Base-by-base conservation (phyloP, 805 yeast genomes). In the Sugiyamaella americana region DNA sequence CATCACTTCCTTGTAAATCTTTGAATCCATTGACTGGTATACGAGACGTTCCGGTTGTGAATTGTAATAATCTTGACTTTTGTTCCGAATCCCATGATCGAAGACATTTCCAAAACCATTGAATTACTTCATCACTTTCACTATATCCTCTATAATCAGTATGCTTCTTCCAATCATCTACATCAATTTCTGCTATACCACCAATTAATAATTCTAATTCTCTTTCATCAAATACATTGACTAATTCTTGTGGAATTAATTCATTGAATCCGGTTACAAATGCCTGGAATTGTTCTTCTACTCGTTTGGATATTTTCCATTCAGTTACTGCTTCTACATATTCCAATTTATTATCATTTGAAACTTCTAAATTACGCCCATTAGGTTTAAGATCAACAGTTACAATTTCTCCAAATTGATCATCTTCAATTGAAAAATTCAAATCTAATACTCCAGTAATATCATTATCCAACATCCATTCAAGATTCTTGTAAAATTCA, bases 11-110 rank as follows among this genome's bases (percentile, higher is more conserved):
- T 70, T 93, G 99, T 59, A 93, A 75, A 68, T 93, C 99, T 67
- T 93, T 93, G 76, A 93, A 93, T 36, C 99, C 99, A 67, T 91
- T 93, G 54, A 93, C 98, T 5, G 99, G 99, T 48, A 93, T 93
- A 72, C 99, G 83, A 19, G 97, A 88, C 3, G 99, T 93, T 75
- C 99, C 99, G 1, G 99, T 93, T 18, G 98, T 91, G 65, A 93
- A 93, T 68, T 93, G 99, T 57, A 93, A 72, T 64, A 93, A 73
- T 67, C 98, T 79, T 2, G 98, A 96, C 66, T 88, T 84, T 66
- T 91, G 97, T 66, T 93, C 98, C 47, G 88, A 78, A 64, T 93
- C 98, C 97, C 97, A 89, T 63, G 82, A 86, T 44, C 82, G 73
- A 57, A 93, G 81, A 69, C 94, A 84, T 67, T 80, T 81, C 98